Evolutionary conservation across 495 filamentous ascomycete genomes (phyloP), one percentile per base, ranked within the genome.

Genomic region (Aspergillus campestris): DNA sequence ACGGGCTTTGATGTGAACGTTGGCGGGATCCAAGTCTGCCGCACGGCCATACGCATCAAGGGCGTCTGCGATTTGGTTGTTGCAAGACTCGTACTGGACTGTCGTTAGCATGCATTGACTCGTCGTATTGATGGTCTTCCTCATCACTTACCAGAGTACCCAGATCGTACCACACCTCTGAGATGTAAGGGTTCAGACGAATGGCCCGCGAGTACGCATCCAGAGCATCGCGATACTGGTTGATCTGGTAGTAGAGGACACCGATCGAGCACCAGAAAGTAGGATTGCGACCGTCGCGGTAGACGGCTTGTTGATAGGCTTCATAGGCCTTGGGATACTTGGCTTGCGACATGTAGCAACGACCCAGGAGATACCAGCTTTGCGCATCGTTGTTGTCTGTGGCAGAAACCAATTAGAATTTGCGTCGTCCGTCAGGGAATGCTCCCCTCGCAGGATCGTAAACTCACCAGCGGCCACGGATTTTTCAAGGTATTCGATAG

Each of bases 221-320:
- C 40, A 99, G 79, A 12, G 92, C 92, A 73, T 99, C 92, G 40
- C 92, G 83, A 64, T 99, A 99, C 73, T 99, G 92, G 62, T 99
- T 99, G 72, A 99, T 99, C 69, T 99, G 92, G 69, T 97, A 99
- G 61, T 99, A 99, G 32, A 99, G 79, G 12, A 99, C 92, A 60
- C 92, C 92, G 61, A 99, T 99, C 15, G 92, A 99, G 71, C 94
- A 97, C 92, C 92, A 99, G 73, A 99, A 99, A 9, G 92, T 99
- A 24, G 92, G 94, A 55, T 99, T 99, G 55, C 92, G 83, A 15
- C 94, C 94, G 60, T 99, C 92, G 43, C 92, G 88, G 60, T 99
- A 99, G 38, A 99, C 92, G 3, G 92, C 92, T 68, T 99, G 92
- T 60, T 99, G 92, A 59, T 99, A 99, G 8, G 92, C 94, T 65